Evolutionary conservation across 2,329 filamentous ascomycete species (phyloP), one percentile per base, ranked within the genome.

Genomic region (Fusarium secorum): DNA sequence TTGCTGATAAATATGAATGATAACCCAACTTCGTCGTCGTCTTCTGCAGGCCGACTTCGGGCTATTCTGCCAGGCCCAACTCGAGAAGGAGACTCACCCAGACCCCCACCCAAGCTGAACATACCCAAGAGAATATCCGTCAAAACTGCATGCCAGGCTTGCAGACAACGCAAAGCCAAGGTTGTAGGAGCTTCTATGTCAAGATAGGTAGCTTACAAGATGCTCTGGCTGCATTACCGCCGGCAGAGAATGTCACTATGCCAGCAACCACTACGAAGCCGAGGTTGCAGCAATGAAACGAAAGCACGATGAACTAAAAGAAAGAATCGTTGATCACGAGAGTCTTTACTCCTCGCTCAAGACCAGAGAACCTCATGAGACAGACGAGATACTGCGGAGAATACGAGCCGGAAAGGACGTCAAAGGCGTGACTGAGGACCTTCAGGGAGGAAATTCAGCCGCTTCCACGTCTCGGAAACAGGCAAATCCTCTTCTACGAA

Each of bases 101-200:
- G 20, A 4, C 42, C 52, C 36, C 55, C 60, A 9, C 45, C 33
- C 41, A 71, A 59, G 24, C n/a, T 71, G 4, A 51, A 54, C 22
- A 60, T 71, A 10, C 68, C 69, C 15, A 71, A 64, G 39, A 52
- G 68, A 26, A 35, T 44, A 17, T 52, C 62, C 13, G 68, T 71
- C 35, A 71, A 68, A 41, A 62, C 41, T 26, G 68, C 68, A 10
- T 71, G 68, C 24, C 54, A 71, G 39, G 45, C 64, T 22, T 71
- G 68, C 35, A 68, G 68, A 13, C 67, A 68, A 18, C 68, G 68
- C 22, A 71, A 71, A 30, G 68, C 63, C 35, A 70, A 56, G 67
- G 68, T 71, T 20, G 17, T 22, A 24, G 26, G 2, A 20, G 22
- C 9, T 24, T n/a, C 22, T 28, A 11, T 22, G 22, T 22, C 8